Conservation (phyloP, 2,329 filamentous ascomycete genomes). For the Rhytidhysteron rufulum region DNA sequence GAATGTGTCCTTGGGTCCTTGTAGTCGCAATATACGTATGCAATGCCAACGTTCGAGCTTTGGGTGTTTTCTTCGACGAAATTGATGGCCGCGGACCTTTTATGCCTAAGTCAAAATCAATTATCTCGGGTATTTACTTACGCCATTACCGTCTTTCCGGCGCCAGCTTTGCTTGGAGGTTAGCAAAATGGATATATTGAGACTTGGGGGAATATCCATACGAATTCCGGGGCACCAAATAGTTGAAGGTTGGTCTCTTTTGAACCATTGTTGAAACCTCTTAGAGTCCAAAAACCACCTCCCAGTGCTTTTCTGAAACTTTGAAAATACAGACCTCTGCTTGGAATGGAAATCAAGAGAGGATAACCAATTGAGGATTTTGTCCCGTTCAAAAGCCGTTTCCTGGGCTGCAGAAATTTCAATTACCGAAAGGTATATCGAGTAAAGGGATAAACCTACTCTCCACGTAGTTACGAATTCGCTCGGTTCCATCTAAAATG, state of each 20-base stretch:
- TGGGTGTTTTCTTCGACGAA: no score
- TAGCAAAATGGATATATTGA: no score
- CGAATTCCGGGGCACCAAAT: constrained; percentile 23
- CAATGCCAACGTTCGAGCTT: constrained; percentile 19
- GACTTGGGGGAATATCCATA: no score
- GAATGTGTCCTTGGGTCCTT: constrained; percentile 17
- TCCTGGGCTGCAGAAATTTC: constrained; percentile 4
- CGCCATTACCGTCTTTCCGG: constrained; percentile 25
- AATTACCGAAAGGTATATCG: constrained; percentile 6
- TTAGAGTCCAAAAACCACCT: constrained; percentile 18
- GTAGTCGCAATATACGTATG: constrained; percentile 33
- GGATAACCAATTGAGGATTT: constrained; percentile 14
- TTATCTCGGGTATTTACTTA: constrained; percentile 9
- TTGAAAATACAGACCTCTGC: constrained; percentile 11
- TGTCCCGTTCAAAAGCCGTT: no score
- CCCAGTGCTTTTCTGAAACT: constrained; percentile 8
- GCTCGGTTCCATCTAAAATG: no score
- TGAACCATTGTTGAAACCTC: constrained; percentile 11
- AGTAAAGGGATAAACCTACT: no score
- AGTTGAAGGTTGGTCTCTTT: constrained; percentile 5
- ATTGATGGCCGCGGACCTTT: no score
- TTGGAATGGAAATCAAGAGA: constrained; percentile 9
- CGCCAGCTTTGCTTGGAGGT: no score
- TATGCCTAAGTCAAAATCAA: no score
- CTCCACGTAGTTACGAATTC: no score